Evolutionary conservation across 495 filamentous ascomycete genomes (phyloP).

Genomic region (Chlorociboria aeruginascens): DNA sequence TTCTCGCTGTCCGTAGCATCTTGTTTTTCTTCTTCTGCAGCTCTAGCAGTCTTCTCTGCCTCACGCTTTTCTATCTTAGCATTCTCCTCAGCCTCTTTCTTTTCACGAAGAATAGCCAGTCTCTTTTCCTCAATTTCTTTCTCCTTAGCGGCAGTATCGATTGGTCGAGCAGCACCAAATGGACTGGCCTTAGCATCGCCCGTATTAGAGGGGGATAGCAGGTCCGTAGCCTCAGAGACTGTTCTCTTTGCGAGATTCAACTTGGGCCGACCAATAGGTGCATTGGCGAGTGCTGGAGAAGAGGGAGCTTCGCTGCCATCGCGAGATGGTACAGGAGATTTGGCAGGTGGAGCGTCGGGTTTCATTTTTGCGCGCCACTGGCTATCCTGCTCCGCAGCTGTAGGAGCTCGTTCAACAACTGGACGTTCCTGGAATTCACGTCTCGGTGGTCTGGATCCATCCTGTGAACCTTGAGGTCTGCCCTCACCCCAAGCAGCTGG

Average conservation of each 20-base stretch:
- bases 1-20: conserved; percentile 23
- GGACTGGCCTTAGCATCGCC: conserved; percentile 73
- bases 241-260: conserved; percentile 83
- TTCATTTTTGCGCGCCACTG: conserved; percentile 78
- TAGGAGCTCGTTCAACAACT: conserved; percentile 53
- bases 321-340: conserved; percentile 19
- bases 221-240: conserved; percentile 57
- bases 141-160: conserved; percentile 79
- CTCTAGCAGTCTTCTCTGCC: conserved; percentile 47
- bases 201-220: conserved; percentile 31
- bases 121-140: conserved; percentile 83
- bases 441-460: conserved; percentile 65
- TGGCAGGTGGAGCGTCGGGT: conserved; percentile 48
- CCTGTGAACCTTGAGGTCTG: conserved; percentile 43
- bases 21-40: conserved; percentile 36
- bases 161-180: conserved; percentile 83
- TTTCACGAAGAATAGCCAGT: conserved; percentile 57
- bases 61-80: conserved; percentile 58
- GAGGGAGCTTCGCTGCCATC: conserved; percentile 36
- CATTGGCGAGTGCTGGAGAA: conserved; percentile 42
- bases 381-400: conserved; percentile 75
- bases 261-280: conserved; percentile 53
- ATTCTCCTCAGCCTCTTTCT: conserved; percentile 84
- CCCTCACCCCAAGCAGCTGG: conserved; percentile 80
- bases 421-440: conserved; percentile 65